Percentiles rank a stretch among this genome's conserved stretches.
Conservation (phyloP, 2,329 filamentous ascomycete genomes). For the Penicillium expansum region DNA sequence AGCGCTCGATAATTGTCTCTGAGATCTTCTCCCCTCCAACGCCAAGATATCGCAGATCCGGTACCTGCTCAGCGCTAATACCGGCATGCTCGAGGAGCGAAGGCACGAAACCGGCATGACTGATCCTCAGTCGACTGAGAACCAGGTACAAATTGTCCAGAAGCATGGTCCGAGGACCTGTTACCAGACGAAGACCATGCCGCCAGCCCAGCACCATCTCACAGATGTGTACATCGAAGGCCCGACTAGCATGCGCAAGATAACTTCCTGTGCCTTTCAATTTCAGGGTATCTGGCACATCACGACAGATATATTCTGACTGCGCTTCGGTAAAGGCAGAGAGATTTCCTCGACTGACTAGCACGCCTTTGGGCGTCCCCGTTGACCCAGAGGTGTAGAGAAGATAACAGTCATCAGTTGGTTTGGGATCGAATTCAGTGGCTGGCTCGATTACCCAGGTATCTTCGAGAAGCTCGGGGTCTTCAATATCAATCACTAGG, state of each 20-base stretch:
- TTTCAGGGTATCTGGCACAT: conserved; percentile 8
- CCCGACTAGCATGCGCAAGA: conserved; percentile 17
- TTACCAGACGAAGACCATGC: conserved; percentile 15
- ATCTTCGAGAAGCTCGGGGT: not conserved
- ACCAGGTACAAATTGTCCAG: conserved; percentile 12
- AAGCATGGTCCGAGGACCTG: conserved; percentile 11
- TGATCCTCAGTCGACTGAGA: conserved; percentile 1
- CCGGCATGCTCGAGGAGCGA: conserved; percentile 13
- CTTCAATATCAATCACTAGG: not conserved
- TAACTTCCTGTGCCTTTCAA: conserved; percentile 12
- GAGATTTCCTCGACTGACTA: conserved; percentile 11
- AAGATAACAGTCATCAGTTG: not conserved
- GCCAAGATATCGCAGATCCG: conserved; percentile 9
- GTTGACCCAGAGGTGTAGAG: conserved; percentile 18
- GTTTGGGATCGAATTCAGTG: not conserved
- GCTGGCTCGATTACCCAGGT: not conserved
- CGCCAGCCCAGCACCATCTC: conserved; percentile 18
- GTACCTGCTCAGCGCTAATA: conserved; percentile 6
- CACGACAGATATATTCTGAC: conserved; percentile 10
- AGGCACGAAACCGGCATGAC: conserved; percentile 13
- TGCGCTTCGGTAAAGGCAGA: conserved; percentile 12
- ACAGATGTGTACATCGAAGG: conserved; percentile 16
- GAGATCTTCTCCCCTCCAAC: conserved; percentile 19
- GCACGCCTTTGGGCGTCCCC: conserved; percentile 14
- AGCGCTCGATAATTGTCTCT: conserved; percentile 13